phyloP scores from a whole-genome alignment of 2,329 filamentous ascomycete genomes.

The Aspergillus unguis region DNA sequence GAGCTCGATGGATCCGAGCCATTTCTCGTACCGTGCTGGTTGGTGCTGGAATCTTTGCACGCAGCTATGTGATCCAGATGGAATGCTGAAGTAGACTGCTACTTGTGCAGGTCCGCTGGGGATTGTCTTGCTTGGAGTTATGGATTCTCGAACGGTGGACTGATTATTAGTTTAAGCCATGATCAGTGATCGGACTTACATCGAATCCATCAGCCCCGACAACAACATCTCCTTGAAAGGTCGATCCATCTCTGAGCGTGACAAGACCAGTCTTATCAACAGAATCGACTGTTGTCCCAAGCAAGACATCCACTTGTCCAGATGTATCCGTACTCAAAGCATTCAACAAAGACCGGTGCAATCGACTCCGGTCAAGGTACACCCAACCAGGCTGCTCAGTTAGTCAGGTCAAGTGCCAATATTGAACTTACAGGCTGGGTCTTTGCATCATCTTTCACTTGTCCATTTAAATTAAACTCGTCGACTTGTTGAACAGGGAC shows the following conservation, averaged over 20 bases:
- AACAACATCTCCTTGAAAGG: slow-evolving; percentile 13
- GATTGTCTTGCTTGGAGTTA: not conserved
- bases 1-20: not conserved
- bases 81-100: not conserved
- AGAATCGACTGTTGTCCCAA: not conserved
- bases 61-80: not conserved
- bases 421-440: not conserved
- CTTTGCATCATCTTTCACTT: not conserved
- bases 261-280: not conserved
- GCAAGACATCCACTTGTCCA: not conserved
- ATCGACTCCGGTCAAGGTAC: not conserved
- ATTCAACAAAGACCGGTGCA: not conserved
- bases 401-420: too few species aligned
- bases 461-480: not conserved
- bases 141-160: not conserved
- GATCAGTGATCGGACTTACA: not conserved
- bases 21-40: not conserved
- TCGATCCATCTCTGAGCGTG: not conserved
- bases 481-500: not conserved
- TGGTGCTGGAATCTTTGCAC: not conserved
- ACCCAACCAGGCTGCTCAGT: not conserved
- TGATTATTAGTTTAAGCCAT: not conserved
- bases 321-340: not conserved
- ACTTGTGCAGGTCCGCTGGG: not conserved
- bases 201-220: not conserved